Evolutionary conservation across 1,284 basidiomycete genomes (phyloP).

Genomic region (Ganoderma sp.): DNA sequence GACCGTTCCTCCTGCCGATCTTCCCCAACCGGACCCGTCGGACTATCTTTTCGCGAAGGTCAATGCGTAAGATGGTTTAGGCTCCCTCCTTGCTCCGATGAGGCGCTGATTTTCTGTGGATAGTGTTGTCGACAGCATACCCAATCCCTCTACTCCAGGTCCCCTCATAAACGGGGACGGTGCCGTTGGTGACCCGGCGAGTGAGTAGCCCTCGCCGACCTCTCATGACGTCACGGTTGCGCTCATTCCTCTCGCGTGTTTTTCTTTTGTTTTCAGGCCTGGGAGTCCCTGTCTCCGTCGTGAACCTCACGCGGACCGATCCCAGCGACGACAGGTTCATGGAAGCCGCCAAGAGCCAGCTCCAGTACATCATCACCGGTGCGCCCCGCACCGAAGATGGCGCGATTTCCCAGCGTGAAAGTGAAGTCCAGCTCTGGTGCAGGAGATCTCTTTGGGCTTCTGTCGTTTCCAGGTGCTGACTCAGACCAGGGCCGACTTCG

Average conservation of each 20-base stretch:
- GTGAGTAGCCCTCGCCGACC: constrained; percentile 40
- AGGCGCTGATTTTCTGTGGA: background rate
- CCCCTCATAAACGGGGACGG: constrained; percentile 53
- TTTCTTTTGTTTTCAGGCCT: constrained; percentile 45
- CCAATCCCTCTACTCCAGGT: constrained; percentile 36
- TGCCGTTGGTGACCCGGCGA: constrained; percentile 74
- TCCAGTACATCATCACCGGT: constrained; percentile 62
- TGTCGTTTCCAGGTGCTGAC: background rate
- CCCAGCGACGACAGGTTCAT: constrained; percentile 49
- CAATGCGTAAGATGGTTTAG: constrained; percentile 39
- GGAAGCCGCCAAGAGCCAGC: constrained; percentile 57
- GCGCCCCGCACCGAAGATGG: constrained; percentile 63
- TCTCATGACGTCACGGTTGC: too few species aligned
- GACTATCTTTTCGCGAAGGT: constrained; percentile 49
- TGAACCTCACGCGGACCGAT: constrained; percentile 57
- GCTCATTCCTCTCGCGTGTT: background rate
- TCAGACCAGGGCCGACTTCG: constrained; percentile 56
- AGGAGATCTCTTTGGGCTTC: constrained; percentile 15
- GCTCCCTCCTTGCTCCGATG: background rate
- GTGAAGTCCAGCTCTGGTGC: constrained; percentile 61
- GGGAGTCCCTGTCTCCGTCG: constrained; percentile 65
- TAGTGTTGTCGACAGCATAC: constrained; percentile 46
- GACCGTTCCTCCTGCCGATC: constrained; percentile 44
- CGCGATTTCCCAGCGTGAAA: constrained; percentile 68
- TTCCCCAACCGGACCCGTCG: constrained; percentile 40